Percentiles rank a stretch among this genome's conserved stretches.
phyloP scores from a whole-genome alignment of 2,329 filamentous ascomycete genomes.

The Aphanoascus verrucosus region DNA sequence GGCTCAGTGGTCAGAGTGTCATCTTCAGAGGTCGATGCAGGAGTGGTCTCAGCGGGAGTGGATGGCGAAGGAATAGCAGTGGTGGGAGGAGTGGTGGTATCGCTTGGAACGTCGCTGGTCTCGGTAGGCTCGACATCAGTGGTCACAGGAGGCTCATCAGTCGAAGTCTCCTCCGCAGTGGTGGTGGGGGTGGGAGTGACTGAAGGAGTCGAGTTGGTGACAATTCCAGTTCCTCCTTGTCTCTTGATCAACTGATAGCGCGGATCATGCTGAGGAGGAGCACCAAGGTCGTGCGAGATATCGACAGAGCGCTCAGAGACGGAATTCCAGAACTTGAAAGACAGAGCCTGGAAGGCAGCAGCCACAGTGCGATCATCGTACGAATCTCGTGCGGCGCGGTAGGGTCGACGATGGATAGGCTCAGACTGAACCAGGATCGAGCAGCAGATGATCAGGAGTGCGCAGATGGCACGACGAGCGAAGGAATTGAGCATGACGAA shows the following conservation, averaged over 20 bases:
- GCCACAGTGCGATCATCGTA: slow-evolving; percentile 6
- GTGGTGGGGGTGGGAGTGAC: slow-evolving; percentile 10
- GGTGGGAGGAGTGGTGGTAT: not conserved
- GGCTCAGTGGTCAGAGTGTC: not conserved
- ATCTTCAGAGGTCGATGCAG: not conserved
- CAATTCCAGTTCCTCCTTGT: slow-evolving; percentile 11
- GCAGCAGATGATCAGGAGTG: slow-evolving; percentile 5
- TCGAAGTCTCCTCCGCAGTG: slow-evolving; percentile 2
- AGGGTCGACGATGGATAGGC: slow-evolving; percentile 8
- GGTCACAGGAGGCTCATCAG: not conserved
- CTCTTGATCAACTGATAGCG: slow-evolving; percentile 13
- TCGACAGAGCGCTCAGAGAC: slow-evolving; percentile 2
- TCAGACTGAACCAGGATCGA: slow-evolving; percentile 7
- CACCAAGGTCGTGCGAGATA: slow-evolving; percentile 6
- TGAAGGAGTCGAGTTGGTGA: slow-evolving; percentile 12
- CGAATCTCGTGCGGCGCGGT: slow-evolving; percentile 2
- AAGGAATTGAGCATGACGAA: slow-evolving; percentile 12
- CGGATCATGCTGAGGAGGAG: slow-evolving; percentile 1
- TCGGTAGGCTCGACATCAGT: not conserved
- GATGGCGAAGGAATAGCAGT: slow-evolving; percentile 2
- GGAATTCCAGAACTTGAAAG: slow-evolving; percentile 11
- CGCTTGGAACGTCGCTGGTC: slow-evolving; percentile 6
- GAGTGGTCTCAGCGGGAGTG: slow-evolving; percentile 8
- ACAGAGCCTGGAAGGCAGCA: slow-evolving; percentile 9
- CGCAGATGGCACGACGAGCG: not conserved